Percentiles rank a stretch among this genome's conserved stretches.
Conservation (phyloP, 2,329 filamentous ascomycete species). For the Rhynchosporium secalis region DNA sequence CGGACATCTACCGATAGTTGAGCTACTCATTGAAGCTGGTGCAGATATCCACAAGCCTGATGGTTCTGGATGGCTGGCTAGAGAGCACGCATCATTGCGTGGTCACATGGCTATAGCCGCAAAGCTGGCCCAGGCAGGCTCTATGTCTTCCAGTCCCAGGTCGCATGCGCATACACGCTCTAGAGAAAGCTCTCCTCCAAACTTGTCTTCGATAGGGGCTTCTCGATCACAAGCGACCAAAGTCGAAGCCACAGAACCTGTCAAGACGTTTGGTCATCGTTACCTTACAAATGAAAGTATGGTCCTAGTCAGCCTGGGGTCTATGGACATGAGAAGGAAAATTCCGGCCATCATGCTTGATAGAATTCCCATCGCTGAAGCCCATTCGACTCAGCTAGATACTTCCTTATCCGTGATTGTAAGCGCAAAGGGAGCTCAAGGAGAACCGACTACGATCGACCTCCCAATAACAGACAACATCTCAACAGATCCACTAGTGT, state of each 20-base stretch:
- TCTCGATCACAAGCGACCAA: slow-evolving; percentile 50
- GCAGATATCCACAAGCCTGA: slow-evolving; percentile 75
- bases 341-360: slow-evolving; percentile 82
- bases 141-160: slow-evolving; percentile 32
- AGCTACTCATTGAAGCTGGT: slow-evolving; percentile 75
- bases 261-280: slow-evolving; percentile 94
- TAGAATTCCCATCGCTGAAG: slow-evolving; percentile 80
- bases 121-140: slow-evolving; percentile 54
- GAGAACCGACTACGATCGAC: slow-evolving; percentile 87
- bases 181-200: slow-evolving; percentile 47
- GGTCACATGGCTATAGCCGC: slow-evolving; percentile 82
- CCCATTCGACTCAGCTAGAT: slow-evolving; percentile 89
- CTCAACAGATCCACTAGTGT: slow-evolving; percentile 88
- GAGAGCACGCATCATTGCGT: slow-evolving; percentile 86
- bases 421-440: slow-evolving; percentile 78
- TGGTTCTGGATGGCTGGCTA: slow-evolving; percentile 89
- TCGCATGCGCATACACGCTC: slow-evolving; percentile 38
- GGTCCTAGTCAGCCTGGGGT: slow-evolving; percentile 88
- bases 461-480: slow-evolving; percentile 92
- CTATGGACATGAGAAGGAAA: slow-evolving; percentile 88
- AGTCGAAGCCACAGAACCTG: slow-evolving; percentile 65
- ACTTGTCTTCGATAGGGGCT: slow-evolving; percentile 61
- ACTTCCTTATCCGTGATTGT: slow-evolving; percentile 91
- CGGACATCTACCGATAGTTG: slow-evolving; percentile 72
- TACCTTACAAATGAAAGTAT: slow-evolving; percentile 89